Conservation (phyloP, 2,329 filamentous ascomycete genomes). For the Colletotrichum tanaceti region DNA sequence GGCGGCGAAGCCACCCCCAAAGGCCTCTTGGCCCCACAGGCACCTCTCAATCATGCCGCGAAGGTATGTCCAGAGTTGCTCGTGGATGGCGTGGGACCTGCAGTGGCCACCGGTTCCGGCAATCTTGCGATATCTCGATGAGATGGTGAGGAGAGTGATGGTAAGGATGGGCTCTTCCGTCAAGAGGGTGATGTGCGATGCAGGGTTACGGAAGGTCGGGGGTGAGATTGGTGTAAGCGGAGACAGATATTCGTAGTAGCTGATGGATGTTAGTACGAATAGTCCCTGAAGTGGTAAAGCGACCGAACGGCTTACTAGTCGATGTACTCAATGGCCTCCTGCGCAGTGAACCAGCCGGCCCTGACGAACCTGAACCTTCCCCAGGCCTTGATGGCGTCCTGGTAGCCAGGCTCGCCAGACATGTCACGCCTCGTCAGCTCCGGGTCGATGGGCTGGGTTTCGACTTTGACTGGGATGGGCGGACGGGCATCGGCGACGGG, state of each 20-base stretch:
- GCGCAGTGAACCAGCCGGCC: constrained; percentile 94
- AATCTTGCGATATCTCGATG: constrained; percentile 86
- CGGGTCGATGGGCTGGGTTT: constrained; percentile 59
- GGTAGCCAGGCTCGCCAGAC: constrained; percentile 65
- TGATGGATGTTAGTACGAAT: constrained; percentile 48
- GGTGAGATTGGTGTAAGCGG: constrained; percentile 94
- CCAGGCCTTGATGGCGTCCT: constrained; percentile 87
- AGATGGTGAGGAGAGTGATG: constrained; percentile 89
- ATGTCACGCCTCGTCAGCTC: constrained; percentile 57
- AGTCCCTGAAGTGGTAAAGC: not conserved
- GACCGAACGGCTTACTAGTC: constrained; percentile 74
- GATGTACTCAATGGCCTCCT: constrained; percentile 93
- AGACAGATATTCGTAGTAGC: constrained; percentile 91
- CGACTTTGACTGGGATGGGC: constrained; percentile 42
- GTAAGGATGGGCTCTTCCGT: constrained; percentile 93
- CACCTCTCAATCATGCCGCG: constrained; percentile 95
- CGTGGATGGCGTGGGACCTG: constrained; percentile 90
- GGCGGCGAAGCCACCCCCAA: constrained; percentile 79
- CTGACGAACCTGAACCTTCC: constrained; percentile 92
- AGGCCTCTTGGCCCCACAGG: constrained; percentile 96
- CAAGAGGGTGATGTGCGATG: constrained; percentile 81
- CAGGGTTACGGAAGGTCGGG: constrained; percentile 87
- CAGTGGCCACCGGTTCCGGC: constrained; percentile 83
- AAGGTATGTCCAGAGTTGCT: constrained; percentile 94
- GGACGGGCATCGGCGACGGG: constrained; percentile 19